Conservation (phyloP, 108 stramenopile species). For the Phaeodactylum tricornutum region DNA sequence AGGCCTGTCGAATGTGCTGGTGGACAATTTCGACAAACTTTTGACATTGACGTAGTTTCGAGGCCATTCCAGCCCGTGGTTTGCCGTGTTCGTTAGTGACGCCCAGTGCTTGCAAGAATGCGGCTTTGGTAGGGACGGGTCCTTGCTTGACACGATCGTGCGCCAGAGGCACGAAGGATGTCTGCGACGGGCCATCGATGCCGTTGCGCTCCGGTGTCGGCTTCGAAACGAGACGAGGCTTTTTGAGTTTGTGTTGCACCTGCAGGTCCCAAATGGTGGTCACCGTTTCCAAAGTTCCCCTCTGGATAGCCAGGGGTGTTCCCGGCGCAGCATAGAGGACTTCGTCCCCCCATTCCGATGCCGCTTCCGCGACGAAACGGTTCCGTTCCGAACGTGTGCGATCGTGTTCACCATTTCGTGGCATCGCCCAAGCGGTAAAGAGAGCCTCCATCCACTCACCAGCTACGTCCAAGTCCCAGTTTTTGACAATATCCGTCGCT, state of each 20-base stretch:
- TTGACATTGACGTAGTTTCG: constrained; percentile 69
- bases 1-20: constrained; percentile 5
- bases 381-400: constrained; percentile 10
- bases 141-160: constrained; percentile 59
- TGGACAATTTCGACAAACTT: constrained; percentile 79
- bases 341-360: constrained; percentile 29
- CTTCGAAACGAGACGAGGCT: constrained; percentile 5
- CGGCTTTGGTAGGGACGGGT: constrained; percentile 30
- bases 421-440: neutral
- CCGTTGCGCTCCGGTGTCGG: neutral
- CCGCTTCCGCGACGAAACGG: too few relatives aligned
- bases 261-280: constrained; percentile 23
- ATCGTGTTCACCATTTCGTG: constrained; percentile 11
- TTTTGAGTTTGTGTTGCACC: constrained; percentile 8
- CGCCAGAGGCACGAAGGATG: constrained; percentile 11
- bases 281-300: constrained; percentile 37
- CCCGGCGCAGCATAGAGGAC: neutral
- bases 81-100: constrained; percentile 50
- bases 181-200: constrained; percentile 2
- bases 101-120: constrained; percentile 53
- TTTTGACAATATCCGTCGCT: constrained; percentile 71
- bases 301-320: constrained; percentile 22
- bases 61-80: constrained; percentile 47
- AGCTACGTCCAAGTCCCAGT: constrained; percentile 22
- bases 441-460: neutral